Conservation (phyloP, 169 alveolate species). For the Cryptosporidium ubiquitum region DNA sequence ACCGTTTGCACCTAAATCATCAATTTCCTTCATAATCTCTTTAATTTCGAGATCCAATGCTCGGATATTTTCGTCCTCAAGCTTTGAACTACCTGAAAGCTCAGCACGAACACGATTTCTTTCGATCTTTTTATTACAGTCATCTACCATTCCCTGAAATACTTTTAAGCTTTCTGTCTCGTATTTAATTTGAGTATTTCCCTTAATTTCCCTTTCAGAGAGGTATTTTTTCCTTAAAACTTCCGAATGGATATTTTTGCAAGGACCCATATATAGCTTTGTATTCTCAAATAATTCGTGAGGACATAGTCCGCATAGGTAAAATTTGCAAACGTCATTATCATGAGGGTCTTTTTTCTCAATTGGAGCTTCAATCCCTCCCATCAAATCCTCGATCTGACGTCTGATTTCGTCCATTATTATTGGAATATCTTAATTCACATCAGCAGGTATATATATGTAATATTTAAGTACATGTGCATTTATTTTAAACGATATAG, state of each 20-base stretch:
- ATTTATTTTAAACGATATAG: neutral
- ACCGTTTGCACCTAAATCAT: slow-evolving; percentile 79
- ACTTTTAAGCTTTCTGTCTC: slow-evolving; percentile 81
- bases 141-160: slow-evolving; percentile 83
- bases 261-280: slow-evolving; percentile 86
- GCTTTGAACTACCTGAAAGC: slow-evolving; percentile 58
- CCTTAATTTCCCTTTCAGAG: slow-evolving; percentile 75
- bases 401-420: slow-evolving; percentile 84
- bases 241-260: slow-evolving; percentile 82
- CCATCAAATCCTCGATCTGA: slow-evolving; percentile 84
- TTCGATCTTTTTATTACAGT: slow-evolving; percentile 81
- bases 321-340: slow-evolving; percentile 84
- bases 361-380: slow-evolving; percentile 83
- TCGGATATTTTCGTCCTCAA: slow-evolving; percentile 57
- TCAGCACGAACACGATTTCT: slow-evolving; percentile 67
- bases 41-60: slow-evolving; percentile 50
- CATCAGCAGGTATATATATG: neutral
- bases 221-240: slow-evolving; percentile 79
- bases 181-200: slow-evolving; percentile 76
- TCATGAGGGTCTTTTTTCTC: slow-evolving; percentile 81
- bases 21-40: slow-evolving; percentile 64
- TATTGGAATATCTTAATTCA: neutral
- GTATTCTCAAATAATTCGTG: slow-evolving; percentile 87
- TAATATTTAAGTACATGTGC: no score
- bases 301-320: slow-evolving; percentile 86